These are phyloP conservation scores for Phaeodactylum tricornutum DNA, from an alignment of 108 stramenopile species.

Conservation along the genomic window DNA sequence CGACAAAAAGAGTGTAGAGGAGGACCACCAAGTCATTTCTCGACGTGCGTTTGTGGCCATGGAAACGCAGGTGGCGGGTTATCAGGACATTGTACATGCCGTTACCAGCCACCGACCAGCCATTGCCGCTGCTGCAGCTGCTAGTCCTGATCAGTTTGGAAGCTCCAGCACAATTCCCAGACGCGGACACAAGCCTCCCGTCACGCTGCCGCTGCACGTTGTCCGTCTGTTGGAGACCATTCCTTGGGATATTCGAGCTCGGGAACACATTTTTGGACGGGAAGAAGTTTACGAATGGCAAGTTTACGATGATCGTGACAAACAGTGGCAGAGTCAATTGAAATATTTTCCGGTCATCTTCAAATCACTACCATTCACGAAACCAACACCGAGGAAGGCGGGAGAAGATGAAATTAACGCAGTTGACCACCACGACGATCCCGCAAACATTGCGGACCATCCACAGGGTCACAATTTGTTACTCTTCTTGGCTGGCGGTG, in stretches of 20 bases:
- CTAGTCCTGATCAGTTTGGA: background rate
- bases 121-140: conserved; percentile 5
- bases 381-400: too few species aligned
- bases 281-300: conserved; percentile 61
- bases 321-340: conserved; percentile 25
- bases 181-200: background rate
- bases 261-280: conserved; percentile 20
- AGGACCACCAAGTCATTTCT: background rate
- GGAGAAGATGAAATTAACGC: conserved; percentile 10
- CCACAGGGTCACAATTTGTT: background rate
- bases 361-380: conserved; percentile 29
- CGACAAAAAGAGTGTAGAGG: conserved; percentile 7
- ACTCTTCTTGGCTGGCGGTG: conserved; percentile 1
- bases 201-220: conserved; percentile 33
- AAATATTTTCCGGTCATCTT: conserved; percentile 27
- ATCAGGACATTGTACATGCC: conserved; percentile 32
- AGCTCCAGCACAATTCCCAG: background rate
- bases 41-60: conserved; percentile 18
- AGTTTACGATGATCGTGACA: conserved; percentile 18
- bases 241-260: conserved; percentile 43
- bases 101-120: conserved; percentile 36
- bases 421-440: background rate
- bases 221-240: conserved; percentile 46
- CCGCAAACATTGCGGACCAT: too few species aligned
- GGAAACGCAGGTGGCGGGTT: conserved; percentile 30